Conservation (phyloP, 2,329 filamentous ascomycete species). For the Aspergillus tubingensis region DNA sequence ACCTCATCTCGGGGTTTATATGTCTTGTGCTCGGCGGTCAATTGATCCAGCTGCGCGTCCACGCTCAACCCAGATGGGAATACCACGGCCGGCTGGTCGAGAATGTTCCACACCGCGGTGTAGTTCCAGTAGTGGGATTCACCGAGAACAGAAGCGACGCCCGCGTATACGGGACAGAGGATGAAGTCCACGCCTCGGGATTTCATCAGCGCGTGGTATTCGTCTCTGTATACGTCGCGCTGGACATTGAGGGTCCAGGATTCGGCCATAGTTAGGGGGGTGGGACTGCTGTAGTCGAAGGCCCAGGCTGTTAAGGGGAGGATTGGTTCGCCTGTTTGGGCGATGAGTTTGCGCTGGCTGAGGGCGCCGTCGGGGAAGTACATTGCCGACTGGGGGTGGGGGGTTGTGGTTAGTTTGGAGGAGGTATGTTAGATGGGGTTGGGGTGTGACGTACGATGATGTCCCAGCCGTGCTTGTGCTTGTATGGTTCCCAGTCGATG, state of each 20-base stretch:
- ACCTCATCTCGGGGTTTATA: slow-evolving; percentile 28
- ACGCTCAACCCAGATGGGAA: slow-evolving; percentile 34
- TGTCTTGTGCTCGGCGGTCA: slow-evolving; percentile 14
- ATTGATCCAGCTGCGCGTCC: slow-evolving; percentile 26
- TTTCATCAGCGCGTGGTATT: slow-evolving; percentile 36
- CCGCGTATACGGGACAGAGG: slow-evolving; percentile 31
- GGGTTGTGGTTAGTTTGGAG: slow-evolving; percentile 14
- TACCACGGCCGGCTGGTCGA: slow-evolving; percentile 32
- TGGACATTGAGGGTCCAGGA: slow-evolving; percentile 30
- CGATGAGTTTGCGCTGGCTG: slow-evolving; percentile 35
- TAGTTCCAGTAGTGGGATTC: slow-evolving; percentile 41
- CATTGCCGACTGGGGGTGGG: slow-evolving; percentile 37
- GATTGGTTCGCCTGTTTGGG: slow-evolving; percentile 47
- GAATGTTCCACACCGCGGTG: slow-evolving; percentile 37
- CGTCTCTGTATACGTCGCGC: slow-evolving; percentile 33
- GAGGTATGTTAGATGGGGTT: too few relatives aligned
- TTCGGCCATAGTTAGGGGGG: slow-evolving; percentile 30
- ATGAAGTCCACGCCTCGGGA: slow-evolving; percentile 34
- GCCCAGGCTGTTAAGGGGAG: slow-evolving; percentile 48
- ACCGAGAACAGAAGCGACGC: slow-evolving; percentile 32
- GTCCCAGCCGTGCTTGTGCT: slow-evolving; percentile 36
- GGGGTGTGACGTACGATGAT: slow-evolving; percentile 31
- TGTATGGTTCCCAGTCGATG: slow-evolving; percentile 40
- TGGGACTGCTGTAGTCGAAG: slow-evolving; percentile 26
- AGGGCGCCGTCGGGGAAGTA: slow-evolving; percentile 53